phyloP scores from a whole-genome alignment of 2,329 filamentous ascomycete species.

The Penicillium sp. region DNA sequence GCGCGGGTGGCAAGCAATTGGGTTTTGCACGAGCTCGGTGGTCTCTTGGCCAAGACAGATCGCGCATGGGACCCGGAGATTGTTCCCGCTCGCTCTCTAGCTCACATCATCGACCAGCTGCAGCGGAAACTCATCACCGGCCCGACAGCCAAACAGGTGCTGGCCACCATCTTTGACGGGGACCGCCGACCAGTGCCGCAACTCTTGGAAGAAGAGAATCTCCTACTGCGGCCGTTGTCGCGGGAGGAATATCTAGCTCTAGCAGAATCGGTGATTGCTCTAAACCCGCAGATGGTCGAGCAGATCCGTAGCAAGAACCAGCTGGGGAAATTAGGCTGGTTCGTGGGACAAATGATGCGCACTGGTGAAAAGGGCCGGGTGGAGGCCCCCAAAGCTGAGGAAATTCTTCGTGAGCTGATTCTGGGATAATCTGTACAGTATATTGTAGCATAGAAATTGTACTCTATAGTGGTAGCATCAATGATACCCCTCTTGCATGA shows the following conservation, averaged over 20 bases:
- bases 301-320: conserved; percentile 61
- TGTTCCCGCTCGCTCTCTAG: conserved; percentile 46
- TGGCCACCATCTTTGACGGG: conserved; percentile 56
- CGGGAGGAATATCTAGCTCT: conserved; percentile 56
- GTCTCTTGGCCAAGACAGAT: conserved; percentile 57
- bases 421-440: conserved; percentile 19
- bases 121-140: conserved; percentile 51
- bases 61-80: conserved; percentile 40
- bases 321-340: conserved; percentile 64
- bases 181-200: conserved; percentile 49
- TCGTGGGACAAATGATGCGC: conserved; percentile 68
- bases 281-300: conserved; percentile 58
- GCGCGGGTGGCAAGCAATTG: conserved; percentile 60
- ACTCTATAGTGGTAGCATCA: conserved; percentile 10
- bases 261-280: conserved; percentile 53
- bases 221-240: conserved; percentile 56
- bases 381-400: conserved; percentile 59
- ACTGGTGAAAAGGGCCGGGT: conserved; percentile 60
- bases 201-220: conserved; percentile 57
- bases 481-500: conserved; percentile 25
- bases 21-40: conserved; percentile 74
- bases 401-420: conserved; percentile 53
- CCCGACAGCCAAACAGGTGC: conserved; percentile 60
- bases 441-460: conserved; percentile 13
- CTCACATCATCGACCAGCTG: conserved; percentile 47